A percentile compares a stretch with the other conserved stretches of the same genome.
These are phyloP conservation scores for Fraxinus dipetala DNA, from an alignment of 305 asterid species.

Conservation along the genomic window DNA sequence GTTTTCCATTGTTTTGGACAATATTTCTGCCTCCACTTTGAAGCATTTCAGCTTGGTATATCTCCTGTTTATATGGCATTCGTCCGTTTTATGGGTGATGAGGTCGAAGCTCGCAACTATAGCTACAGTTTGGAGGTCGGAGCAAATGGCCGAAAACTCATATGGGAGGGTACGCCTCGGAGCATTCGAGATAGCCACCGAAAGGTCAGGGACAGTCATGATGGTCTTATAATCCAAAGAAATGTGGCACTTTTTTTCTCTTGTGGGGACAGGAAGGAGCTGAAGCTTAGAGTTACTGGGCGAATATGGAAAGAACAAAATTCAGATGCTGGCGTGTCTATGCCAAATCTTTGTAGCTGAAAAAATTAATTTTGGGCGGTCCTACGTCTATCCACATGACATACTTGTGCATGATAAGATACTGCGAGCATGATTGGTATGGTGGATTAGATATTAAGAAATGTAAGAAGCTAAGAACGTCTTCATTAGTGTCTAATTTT, in stretches of 20 bases:
- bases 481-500: neutral
- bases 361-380: neutral
- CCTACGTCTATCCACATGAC: neutral
- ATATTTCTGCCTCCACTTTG: conserved; percentile 50
- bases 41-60: conserved; percentile 53
- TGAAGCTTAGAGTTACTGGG: conserved; percentile 56
- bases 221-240: conserved; percentile 52
- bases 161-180: conserved; percentile 55
- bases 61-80: conserved; percentile 59
- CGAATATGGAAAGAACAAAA: conserved; percentile 51
- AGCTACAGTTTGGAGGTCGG: conserved; percentile 56
- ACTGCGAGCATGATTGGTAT: neutral
- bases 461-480: neutral
- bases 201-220: conserved; percentile 53
- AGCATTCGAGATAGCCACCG: conserved; percentile 51
- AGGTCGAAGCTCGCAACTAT: conserved; percentile 48
- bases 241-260: conserved; percentile 54
- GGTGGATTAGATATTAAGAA: neutral
- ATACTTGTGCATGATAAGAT: neutral
- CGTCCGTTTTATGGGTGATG: conserved; percentile 55
- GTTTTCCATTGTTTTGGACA: conserved; percentile 55
- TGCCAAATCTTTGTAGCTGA: conserved; percentile 46
- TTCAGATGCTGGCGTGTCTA: conserved; percentile 42
- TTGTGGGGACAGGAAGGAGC: conserved; percentile 50
- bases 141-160: conserved; percentile 45